Evolutionary conservation across 805 yeast genomes (phyloP), one percentile per base, ranked within the genome.

Genomic region (Hanseniaspora taiwanica): DNA sequence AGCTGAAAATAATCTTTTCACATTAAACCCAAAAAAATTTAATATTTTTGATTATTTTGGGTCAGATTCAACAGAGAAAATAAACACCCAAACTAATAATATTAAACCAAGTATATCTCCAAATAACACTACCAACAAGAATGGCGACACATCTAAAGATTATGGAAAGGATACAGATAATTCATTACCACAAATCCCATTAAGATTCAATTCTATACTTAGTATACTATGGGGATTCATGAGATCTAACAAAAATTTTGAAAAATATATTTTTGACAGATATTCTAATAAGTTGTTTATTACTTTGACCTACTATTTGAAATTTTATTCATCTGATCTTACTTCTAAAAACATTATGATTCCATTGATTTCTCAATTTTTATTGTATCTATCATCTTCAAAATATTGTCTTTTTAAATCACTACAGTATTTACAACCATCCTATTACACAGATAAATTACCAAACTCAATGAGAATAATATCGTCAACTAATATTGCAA

Each of bases 171-270:
- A n/a, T n/a, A n/a, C n/a, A n/a, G n/a, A n/a, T n/a, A n/a, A n/a
- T n/a, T n/a, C n/a, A n/a, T 31, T 33, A 38, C 21, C 60, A 36
- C 48, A 63, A 40, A 35, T 65, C 43, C 60, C 73, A 35, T 45
- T 59, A 46, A 38, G 66, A 42, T 58, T 71, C 4, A 50, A 67
- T 16, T 66, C 86, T 78, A 55, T 75, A 2, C 60, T 66, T 3
- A 67, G 80, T 53, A 53, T 87, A 7, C 48, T 81, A 13, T 83
- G 94, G 82, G 94, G 82, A 50, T 59, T 85, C 34, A 59, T 74
- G 25, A 89, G 83, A 52, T 77, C 85, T 48, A 89, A 89, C 58
- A 65, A 65, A 43, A 58, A 58, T 37, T 77, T 80, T 50, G 67
- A 68, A 43, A 51, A 53, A 14, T 60, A 65, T 38, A 59, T 75